Evolutionary conservation across 768 basidiomycete genomes (phyloP), one percentile per base, ranked within the genome.

Genomic region (Lentinula raphanica): DNA sequence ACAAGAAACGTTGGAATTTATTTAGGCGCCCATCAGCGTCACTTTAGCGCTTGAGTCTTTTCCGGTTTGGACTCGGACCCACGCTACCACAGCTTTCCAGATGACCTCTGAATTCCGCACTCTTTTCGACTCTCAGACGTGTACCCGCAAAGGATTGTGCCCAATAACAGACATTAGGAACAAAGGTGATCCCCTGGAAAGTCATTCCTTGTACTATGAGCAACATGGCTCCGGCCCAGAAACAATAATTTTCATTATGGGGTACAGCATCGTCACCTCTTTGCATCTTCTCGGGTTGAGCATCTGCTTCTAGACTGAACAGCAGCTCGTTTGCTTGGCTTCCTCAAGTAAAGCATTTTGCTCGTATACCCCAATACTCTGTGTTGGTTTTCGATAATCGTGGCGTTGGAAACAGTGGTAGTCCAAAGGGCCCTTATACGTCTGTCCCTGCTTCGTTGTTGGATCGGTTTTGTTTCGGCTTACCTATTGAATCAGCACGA

Each of bases 311-410:
- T 60, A 86, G 85, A 3, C 63, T 92, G 60, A 89, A 87, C 67
- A 76, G 78, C 55, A 83, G 74, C 61, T 82, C 78, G 4, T 89
- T 85, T 64, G 76, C 77, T 1, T 91, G 88, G 90, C 65, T 68
- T 0, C 65, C 72, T 0, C 89, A 92, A 67, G 86, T 92, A 2
- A 68, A 77, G 3, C 75, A 87, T 65, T 91, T 93, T 62, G 76
- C 78, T 7, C 27, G 19, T 19, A 69, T 66, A n/a, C 68, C 77
- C 15, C 70, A 82, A 31, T 87, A 86, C 64, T 78, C 83, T 0
- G 72, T 82, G 12, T 74, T 93, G 1, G 88, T 90, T 4, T 92
- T 93, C 66, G 92, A 93, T 69, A 92, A 94, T 67, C 80, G 92
- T 35, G 92, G 92, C 1, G 89, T 89, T 5, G 92, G 92, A 6